Evolutionary conservation across 371 early-diverging fungal species (phyloP), one percentile per base, ranked within the genome.

Genomic region (Dichotomocladium elegans): DNA sequence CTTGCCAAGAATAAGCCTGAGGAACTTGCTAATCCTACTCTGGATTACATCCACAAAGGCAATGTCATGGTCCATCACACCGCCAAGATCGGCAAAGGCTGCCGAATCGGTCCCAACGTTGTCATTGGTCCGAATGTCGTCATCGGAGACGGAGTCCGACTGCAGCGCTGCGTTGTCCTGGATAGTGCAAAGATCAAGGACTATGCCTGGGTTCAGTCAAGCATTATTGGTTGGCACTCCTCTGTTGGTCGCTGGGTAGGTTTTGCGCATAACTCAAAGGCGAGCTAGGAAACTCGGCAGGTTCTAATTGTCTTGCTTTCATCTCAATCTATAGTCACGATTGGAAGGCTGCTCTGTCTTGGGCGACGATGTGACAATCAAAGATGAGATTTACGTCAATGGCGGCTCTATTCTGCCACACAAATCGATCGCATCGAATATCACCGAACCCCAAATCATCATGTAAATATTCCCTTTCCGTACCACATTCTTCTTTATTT

Each of bases 221-320:
- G 90, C 42, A 98, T 99, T 60, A 82, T 99, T 29, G 99, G 99
- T 50, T 98, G 98, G 98, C 87, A 94, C 72, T 93, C 93, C 30
- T 89, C 87, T 21, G 81, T 98, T 19, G 98, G 96, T 6, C 82
- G 88, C 51, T 96, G 96, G 98, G 44, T 43, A 43, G 21, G 44
- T 43, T 1, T 21, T 3, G 21, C 9, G n/a, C 37, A 37, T 17
- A 37, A 37, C 21, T 37, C 37, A 37, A 21, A 21, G n/a, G 21
- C 37, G n/a, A 37, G 37, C 21, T 37, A 17, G 11, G 34, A 34
- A 14, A 43, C 26, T 26, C 26, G n/a, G 6, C 25, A 12, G 9
- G 44, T 19, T 43, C 4, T 8, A 5, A 43, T 43, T 43, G 19
- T 43, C 11, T 41, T 41, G n/a, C n/a, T n/a, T n/a, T n/a, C n/a